Conservation (phyloP, 371 early-diverging fungal genomes). For the Neoconidiobolus thromboides region DNA sequence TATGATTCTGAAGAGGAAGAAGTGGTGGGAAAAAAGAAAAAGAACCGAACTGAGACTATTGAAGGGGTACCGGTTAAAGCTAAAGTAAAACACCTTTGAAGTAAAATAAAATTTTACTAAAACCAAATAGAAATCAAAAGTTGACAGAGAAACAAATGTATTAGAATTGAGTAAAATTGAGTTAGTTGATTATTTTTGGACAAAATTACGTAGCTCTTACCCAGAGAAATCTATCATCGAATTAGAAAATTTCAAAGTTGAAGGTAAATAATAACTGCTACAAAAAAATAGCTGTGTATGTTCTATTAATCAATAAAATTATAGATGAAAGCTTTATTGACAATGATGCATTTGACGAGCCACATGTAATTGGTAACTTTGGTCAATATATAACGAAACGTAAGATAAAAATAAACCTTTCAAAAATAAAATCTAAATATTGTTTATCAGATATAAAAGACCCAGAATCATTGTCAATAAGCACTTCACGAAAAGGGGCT, state of each 20-base stretch:
- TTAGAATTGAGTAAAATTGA: background rate
- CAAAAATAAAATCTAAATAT: background rate
- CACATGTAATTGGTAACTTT: background rate
- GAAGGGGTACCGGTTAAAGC: too few relatives aligned
- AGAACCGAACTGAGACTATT: too few relatives aligned
- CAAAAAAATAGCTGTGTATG: too few relatives aligned
- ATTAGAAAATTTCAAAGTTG: background rate
- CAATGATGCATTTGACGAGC: background rate
- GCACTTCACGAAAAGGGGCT: background rate
- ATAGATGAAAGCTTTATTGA: background rate
- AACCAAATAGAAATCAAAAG: background rate
- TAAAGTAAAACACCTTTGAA: background rate
- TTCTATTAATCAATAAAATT: background rate
- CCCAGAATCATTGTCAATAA: background rate
- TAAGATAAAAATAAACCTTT: background rate
- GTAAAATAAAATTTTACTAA: background rate
- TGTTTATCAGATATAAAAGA: background rate
- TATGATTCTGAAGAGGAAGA: too few relatives aligned
- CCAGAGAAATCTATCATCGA: background rate
- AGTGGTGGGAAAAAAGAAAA: too few relatives aligned
- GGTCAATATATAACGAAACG: background rate
- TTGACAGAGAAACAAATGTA: background rate
- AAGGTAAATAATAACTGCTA: background rate
- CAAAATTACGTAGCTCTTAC: background rate
- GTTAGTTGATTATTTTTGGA: background rate